Percentiles rank a stretch among this genome's conserved stretches.
phyloP scores from a whole-genome alignment of 345 rosid genomes.

The Eucalyptus polyanthemos region DNA sequence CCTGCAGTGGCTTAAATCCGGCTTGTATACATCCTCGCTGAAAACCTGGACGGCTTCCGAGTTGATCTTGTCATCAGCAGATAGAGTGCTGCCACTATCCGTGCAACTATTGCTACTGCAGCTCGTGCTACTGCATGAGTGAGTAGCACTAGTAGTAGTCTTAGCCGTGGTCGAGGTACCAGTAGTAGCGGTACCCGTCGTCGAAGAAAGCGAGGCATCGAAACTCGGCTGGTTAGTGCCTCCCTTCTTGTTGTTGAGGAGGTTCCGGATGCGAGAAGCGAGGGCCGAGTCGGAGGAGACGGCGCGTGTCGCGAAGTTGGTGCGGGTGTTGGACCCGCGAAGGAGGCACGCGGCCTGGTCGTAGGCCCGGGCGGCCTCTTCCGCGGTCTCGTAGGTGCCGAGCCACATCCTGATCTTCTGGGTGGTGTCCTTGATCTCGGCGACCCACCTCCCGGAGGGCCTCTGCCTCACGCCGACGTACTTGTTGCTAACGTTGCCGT shows the following conservation, averaged over 20 bases:
- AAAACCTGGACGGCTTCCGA: background rate
- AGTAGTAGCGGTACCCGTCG: background rate
- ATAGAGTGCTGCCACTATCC: background rate
- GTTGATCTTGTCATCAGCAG: background rate
- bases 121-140: background rate
- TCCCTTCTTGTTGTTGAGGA: constrained; percentile 36
- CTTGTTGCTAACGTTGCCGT: constrained; percentile 6
- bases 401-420: constrained; percentile 77
- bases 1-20: constrained; percentile 38
- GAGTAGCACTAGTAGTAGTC: background rate
- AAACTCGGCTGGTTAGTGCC: background rate
- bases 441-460: constrained; percentile 82
- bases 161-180: background rate
- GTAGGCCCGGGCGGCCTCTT: constrained; percentile 68
- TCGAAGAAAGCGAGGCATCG: constrained; percentile 2
- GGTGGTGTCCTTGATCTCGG: constrained; percentile 75
- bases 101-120: background rate
- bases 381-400: constrained; percentile 68
- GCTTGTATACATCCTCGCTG: constrained; percentile 38
- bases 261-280: constrained; percentile 47
- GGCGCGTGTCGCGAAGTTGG: constrained; percentile 47
- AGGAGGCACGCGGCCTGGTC: constrained; percentile 81
- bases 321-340: constrained; percentile 66
- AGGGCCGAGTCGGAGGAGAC: constrained; percentile 49
- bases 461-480: constrained; percentile 69